These are phyloP conservation scores for Neonectria magnoliae DNA, from an alignment of 2,329 filamentous ascomycete species.

Conservation along the genomic window DNA sequence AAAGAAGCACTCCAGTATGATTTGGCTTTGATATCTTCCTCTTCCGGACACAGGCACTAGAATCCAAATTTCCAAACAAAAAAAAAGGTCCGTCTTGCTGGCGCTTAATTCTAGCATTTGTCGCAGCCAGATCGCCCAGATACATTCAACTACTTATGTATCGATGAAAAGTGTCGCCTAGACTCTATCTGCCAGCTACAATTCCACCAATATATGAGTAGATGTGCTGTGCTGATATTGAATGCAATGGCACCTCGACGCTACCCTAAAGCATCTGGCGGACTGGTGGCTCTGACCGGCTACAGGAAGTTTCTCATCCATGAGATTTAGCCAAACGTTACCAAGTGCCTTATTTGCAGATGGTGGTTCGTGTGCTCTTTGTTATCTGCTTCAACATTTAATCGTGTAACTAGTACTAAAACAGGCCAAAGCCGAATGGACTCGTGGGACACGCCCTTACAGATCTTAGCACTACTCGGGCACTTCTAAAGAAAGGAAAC, in stretches of 20 bases:
- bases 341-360: too few relatives aligned
- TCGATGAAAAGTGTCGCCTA: not conserved
- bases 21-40: not conserved
- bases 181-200: too few relatives aligned
- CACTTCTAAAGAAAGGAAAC: too few relatives aligned
- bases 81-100: not conserved
- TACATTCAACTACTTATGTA: not conserved
- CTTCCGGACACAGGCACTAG: too few relatives aligned
- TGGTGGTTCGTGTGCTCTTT: too few relatives aligned
- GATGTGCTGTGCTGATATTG: not conserved
- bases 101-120: not conserved
- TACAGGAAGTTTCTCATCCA: not conserved
- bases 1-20: not conserved
- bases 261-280: not conserved
- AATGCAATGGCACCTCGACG: not conserved
- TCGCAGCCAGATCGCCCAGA: not conserved
- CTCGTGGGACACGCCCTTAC: too few relatives aligned
- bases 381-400: too few relatives aligned
- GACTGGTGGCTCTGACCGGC: not conserved
- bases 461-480: too few relatives aligned
- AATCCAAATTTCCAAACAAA: not conserved
- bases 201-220: not conserved
- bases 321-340: not conserved
- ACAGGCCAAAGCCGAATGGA: too few relatives aligned
- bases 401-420: too few relatives aligned